phyloP scores from a whole-genome alignment of 805 yeast genomes.

The Tetrapisispora fleetii region DNA sequence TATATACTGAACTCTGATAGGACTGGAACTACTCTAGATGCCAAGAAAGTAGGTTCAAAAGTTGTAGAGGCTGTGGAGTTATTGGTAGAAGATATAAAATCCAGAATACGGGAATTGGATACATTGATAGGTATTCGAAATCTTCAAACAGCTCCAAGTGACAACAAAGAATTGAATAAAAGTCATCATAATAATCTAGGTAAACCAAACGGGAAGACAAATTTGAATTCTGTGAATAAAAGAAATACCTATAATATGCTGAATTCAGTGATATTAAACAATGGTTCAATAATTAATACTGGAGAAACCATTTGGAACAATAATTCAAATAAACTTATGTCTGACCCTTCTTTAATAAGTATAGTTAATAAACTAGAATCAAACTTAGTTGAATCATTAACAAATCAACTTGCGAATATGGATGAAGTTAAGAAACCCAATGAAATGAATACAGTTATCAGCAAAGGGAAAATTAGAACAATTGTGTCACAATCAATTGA shows the following conservation, averaged over 20 bases:
- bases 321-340: constrained; percentile 1
- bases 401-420: neutral
- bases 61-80: constrained; percentile 6
- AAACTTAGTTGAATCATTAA: constrained; percentile 5
- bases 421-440: neutral
- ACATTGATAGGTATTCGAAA: constrained; percentile 11
- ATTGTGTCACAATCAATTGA: neutral
- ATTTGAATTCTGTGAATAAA: constrained; percentile 9
- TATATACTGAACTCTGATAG: constrained; percentile 1
- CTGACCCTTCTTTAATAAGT: constrained; percentile 14
- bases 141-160: neutral
- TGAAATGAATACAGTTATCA: neutral
- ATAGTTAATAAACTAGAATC: constrained; percentile 15
- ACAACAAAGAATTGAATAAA: constrained; percentile 9
- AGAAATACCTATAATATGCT: constrained; percentile 16
- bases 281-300: constrained; percentile 3
- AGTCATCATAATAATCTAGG: neutral
- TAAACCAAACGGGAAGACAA: neutral
- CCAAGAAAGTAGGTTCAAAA: constrained; percentile 2
- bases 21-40: neutral
- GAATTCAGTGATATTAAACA: constrained; percentile 4
- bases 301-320: constrained; percentile 1
- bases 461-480: neutral
- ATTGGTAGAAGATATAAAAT: constrained; percentile 18
- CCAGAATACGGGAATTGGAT: constrained; percentile 28